phyloP scores from a whole-genome alignment of 2,329 filamentous ascomycete genomes.

The Daldinia sp. region DNA sequence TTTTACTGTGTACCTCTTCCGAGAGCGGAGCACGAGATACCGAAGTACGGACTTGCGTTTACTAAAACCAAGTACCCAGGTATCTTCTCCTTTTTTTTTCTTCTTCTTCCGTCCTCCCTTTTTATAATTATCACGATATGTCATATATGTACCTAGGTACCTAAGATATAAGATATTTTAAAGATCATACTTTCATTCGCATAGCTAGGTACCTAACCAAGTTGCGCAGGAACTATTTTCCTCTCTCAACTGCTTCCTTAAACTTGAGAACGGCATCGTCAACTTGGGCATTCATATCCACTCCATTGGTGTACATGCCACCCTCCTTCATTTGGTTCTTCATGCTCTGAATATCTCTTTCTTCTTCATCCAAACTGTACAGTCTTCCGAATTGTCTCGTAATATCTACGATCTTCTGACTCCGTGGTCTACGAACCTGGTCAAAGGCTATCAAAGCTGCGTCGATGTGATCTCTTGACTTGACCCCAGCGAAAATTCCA shows the following conservation, averaged over 20 bases:
- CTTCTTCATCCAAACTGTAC: background rate
- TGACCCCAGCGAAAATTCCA: background rate
- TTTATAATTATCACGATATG: background rate
- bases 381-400: background rate
- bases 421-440: background rate
- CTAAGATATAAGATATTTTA: background rate
- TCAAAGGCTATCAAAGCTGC: background rate
- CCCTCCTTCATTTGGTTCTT: background rate
- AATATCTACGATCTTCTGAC: constrained; percentile 2
- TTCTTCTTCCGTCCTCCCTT: background rate
- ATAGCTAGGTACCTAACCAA: background rate
- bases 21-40: constrained; percentile 26
- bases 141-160: too few relatives aligned
- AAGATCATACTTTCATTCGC: background rate
- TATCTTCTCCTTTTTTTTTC: background rate
- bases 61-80: constrained; percentile 15
- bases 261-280: background rate
- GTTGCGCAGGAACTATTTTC: background rate
- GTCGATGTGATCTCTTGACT: background rate
- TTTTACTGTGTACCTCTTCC: constrained; percentile 17
- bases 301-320: background rate
- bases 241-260: background rate
- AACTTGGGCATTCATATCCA: background rate
- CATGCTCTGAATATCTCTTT: constrained; percentile 4
- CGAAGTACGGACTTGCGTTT: background rate